Base-by-base conservation (phyloP, 2,329 filamentous ascomycete genomes). In the Arthrinium puccinioides region DNA sequence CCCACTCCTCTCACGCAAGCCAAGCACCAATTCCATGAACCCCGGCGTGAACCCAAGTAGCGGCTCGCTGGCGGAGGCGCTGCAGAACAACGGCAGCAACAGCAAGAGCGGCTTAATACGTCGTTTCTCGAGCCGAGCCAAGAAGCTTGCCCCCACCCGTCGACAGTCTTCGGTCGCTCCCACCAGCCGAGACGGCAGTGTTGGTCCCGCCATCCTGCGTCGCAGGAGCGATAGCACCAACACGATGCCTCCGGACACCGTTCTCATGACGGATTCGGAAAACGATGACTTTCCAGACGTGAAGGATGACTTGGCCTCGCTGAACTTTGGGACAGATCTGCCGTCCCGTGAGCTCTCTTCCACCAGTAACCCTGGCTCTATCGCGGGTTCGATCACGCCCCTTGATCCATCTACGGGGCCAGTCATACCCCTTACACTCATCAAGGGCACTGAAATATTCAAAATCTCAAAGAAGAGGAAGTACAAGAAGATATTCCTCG, bases 211-310 rank as follows among this genome's bases (percentile, higher is more conserved):
- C 39, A 84, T 95, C 36, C 78, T 94, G 60, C 80, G 90, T 44
- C 76, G 87, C 40, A 80, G 89, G 47, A 96, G 89, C 59, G 88
- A 94, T 59, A 95, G 89, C 66, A 92, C 85, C 60, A 85, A 78
- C 46, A 82, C 82, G 6, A 70, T 72, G 7, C 75, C 78, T 9
- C 64, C 72, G 24, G 66, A 59, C 21, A 51, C 51, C 21, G 59
- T 63, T 44, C 50, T 67, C 27, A 58, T 63, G 37, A 66, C 65
- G 9, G 73, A 76, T 44, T 76, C 73, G 15, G 78, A 83, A 45
- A n/a, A n/a, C n/a, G 72, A 74, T 23, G 78, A 80, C 19, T 59
- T 70, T 27, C 27, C 27, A 10, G 68, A 72, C 28, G 70, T 73
- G 35, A 58, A 62, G 37, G 68, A 72, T 21, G 72, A 76, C 29